Conservation (phyloP, 805 yeast species). For the Saccharomyces jurei region DNA sequence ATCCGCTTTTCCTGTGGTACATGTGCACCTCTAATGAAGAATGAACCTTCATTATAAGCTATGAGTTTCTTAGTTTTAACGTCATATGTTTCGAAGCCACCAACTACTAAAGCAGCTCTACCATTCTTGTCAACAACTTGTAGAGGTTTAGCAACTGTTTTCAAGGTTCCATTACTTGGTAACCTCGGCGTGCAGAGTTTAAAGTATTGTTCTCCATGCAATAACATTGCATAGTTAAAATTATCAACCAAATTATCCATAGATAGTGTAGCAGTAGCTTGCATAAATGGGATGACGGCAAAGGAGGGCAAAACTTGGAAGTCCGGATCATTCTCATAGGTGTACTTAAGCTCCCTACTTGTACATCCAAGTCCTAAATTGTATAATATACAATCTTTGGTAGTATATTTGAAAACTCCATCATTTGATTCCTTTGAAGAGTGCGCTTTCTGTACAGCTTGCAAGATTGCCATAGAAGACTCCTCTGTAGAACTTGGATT, state of each 20-base stretch:
- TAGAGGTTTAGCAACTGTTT: slow-evolving; percentile 58
- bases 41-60: slow-evolving; percentile 76
- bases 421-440: slow-evolving; percentile 28
- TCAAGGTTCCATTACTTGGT: slow-evolving; percentile 61
- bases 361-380: slow-evolving; percentile 86
- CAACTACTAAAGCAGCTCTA: slow-evolving; percentile 69
- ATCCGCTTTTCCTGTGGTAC: slow-evolving; percentile 45
- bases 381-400: slow-evolving; percentile 70
- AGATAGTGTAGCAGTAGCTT: slow-evolving; percentile 47
- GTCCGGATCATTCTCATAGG: slow-evolving; percentile 65
- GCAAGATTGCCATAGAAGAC: slow-evolving; percentile 70
- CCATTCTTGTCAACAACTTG: slow-evolving; percentile 78
- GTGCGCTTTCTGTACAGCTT: slow-evolving; percentile 42
- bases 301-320: slow-evolving; percentile 85
- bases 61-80: slow-evolving; percentile 57
- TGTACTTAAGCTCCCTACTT: slow-evolving; percentile 66
- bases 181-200: slow-evolving; percentile 49
- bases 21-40: slow-evolving; percentile 68
- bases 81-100: slow-evolving; percentile 64
- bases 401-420: slow-evolving; percentile 47
- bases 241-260: slow-evolving; percentile 59
- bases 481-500: slow-evolving; percentile 53
- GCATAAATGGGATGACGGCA: slow-evolving; percentile 83
- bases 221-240: slow-evolving; percentile 80
- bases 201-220: slow-evolving; percentile 93